Base-by-base conservation (phyloP, 352 stramenopile species). In the Pythium monospermum region DNA sequence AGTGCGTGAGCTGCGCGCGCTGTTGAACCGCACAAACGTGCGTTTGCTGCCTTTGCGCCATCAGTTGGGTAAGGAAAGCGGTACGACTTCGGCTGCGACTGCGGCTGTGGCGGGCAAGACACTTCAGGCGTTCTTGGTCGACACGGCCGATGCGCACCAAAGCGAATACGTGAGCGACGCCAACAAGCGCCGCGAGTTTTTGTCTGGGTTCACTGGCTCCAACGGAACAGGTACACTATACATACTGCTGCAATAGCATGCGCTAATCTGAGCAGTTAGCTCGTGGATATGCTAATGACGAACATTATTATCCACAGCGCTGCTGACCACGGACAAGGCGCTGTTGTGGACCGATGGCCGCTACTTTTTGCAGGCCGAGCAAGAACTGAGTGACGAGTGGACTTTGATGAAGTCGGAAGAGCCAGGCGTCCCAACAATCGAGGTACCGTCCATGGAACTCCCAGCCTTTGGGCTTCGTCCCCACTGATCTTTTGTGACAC, bases 281-380 rank as follows among this genome's bases (percentile, higher is more conserved):
- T n/a, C n/a, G n/a, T n/a, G n/a, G n/a, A n/a, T n/a, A n/a, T n/a
- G n/a, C n/a, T n/a, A n/a, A n/a, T n/a, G n/a, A n/a, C n/a, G n/a
- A n/a, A n/a, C n/a, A n/a, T n/a, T n/a, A n/a, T n/a, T n/a, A n/a
- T n/a, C n/a, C 30, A 35, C 41, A 80, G 84, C 81, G 6, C 50
- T 95, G 0, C 76, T 97, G 53, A 96, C 87, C 5, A 48, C 52
- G 4, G 73, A 85, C 21, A 77, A 96, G 57, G 94, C 92, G 26
- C 67, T 97, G 42, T 76, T 99, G 39, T 99, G 96, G 96, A 99
- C 97, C 6, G 97, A 99, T 59, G 96, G 95, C 0, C 79, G 97
- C 36, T 99, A 99, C 60, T 99, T 97, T 60, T 69, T 98, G 38
- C 97, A 99, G 75, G 97, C 97, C 13, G 78, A 88, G 45, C 69